Base-by-base conservation (phyloP, 768 basidiomycete species). In the Saitozyma podzolica region DNA sequence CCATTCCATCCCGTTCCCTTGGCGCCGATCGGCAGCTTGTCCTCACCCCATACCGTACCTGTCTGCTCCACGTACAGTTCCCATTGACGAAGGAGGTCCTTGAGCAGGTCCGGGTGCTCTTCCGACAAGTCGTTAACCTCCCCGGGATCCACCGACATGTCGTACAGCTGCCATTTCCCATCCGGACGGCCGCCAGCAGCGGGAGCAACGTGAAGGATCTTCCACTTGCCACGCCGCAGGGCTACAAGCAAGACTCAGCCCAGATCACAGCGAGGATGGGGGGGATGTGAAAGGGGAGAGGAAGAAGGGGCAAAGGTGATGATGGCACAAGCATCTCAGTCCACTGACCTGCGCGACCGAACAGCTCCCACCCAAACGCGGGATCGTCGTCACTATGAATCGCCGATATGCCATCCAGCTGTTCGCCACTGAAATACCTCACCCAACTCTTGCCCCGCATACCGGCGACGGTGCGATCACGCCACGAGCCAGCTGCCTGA, bases 221-320 rank as follows among this genome's bases (percentile, higher is more conserved):
- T 71, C 69, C 69, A 71, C 1, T 56, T 20, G 2, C 69, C 69
- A 43, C 66, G 50, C 9, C 69, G 65, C 29, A 71, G 37, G 3
- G 69, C 69, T 29, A 29, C 29, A 29, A 29, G 29, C 29, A 29
- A 29, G 29, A 29, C 2, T 29, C 29, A 29, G 29, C 29, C 29
- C 29, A 29, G 29, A 29, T 29, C 29, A 29, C 29, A 29, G 5
- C 29, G 29, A 29, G 29, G 5, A 29, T 5, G 29, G 5, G 29
- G 29, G 29, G 5, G 29, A 29, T 29, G 29, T 29, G 29, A 29
- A 29, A 29, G 29, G 29, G 29, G 29, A 29, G 29, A 29, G 2
- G 5, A 29, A 29, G 29, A 5, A 29, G 29, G 5, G 5, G 29
- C 29, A 29, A 29, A 29, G 29, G 29, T 29, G 29, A 29, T 29